These are phyloP conservation scores for Gremmenia infestans DNA, from an alignment of 2,329 filamentous ascomycete genomes.

Conservation along the genomic window DNA sequence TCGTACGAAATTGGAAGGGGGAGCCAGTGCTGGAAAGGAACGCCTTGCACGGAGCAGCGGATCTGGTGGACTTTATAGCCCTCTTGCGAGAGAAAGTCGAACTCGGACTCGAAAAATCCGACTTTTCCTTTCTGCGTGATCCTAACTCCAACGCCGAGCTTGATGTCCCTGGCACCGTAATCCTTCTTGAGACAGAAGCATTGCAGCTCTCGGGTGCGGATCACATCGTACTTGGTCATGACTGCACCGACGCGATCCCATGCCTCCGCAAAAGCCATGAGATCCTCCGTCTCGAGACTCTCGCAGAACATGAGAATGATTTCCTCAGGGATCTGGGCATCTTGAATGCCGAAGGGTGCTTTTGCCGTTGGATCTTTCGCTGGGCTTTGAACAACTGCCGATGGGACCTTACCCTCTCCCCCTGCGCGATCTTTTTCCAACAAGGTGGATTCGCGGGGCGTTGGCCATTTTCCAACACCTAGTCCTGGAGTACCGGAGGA, in stretches of 20 bases:
- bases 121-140: slow-evolving; percentile 19
- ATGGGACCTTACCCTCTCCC: background rate
- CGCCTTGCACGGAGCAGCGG: slow-evolving; percentile 38
- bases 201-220: slow-evolving; percentile 38
- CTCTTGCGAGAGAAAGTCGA: slow-evolving; percentile 42
- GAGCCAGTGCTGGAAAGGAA: slow-evolving; percentile 40
- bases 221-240: slow-evolving; percentile 16
- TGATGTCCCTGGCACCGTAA: slow-evolving; percentile 30
- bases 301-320: slow-evolving; percentile 35
- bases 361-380: background rate
- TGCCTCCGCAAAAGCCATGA: slow-evolving; percentile 18
- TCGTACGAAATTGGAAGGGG: slow-evolving; percentile 41
- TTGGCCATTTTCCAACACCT: background rate
- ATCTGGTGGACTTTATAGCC: slow-evolving; percentile 36
- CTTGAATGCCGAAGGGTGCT: background rate
- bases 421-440: background rate
- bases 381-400: too few species aligned
- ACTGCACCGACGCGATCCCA: slow-evolving; percentile 16
- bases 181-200: slow-evolving; percentile 43
- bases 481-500: background rate
- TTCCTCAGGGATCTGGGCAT: slow-evolving; percentile 38
- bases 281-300: slow-evolving; percentile 25
- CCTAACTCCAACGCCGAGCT: slow-evolving; percentile 41
- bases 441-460: background rate
- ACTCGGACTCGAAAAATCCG: slow-evolving; percentile 39